phyloP scores from a whole-genome alignment of 306 rosid genomes.

The Gynostemma pentaphyllum region DNA sequence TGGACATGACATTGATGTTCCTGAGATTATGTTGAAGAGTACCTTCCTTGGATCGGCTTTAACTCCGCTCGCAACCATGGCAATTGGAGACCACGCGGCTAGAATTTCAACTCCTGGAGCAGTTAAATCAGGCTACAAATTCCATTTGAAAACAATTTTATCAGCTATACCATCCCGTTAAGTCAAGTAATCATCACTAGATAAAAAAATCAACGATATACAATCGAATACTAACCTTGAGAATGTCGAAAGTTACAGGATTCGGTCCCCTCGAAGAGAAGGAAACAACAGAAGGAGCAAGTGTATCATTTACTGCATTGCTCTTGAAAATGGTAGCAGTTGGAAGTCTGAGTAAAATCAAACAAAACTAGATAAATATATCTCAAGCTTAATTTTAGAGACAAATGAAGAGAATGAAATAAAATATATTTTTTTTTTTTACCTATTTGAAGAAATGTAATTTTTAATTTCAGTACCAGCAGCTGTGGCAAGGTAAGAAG shows the following conservation, averaged over 20 bases:
- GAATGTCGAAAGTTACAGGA: constrained; percentile 23
- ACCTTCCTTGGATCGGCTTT: constrained; percentile 15
- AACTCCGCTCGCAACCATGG: background rate
- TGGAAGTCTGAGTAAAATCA: background rate
- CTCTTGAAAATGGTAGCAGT: constrained; percentile 6
- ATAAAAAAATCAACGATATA: background rate
- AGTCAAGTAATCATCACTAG: background rate
- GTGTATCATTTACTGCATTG: background rate
- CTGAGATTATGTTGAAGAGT: constrained; percentile 18
- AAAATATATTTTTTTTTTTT: no score
- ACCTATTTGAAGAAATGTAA: constrained; percentile 23
- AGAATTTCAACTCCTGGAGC: constrained; percentile 24
- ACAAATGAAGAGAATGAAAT: no score
- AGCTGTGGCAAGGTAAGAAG: background rate
- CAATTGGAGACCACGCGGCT: constrained; percentile 29
- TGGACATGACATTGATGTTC: constrained; percentile 35
- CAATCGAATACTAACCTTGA: constrained; percentile 24
- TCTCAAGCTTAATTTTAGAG: no score
- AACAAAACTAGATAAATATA: no score
- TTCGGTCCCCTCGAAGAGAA: constrained; percentile 62
- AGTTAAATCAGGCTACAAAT: constrained; percentile 19
- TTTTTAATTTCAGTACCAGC: background rate
- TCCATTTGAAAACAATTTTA: no score
- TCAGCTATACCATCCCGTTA: no score
- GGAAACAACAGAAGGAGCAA: constrained; percentile 19